Conservation (phyloP, 2,329 filamentous ascomycete species). For the Colletotrichum trifolii region DNA sequence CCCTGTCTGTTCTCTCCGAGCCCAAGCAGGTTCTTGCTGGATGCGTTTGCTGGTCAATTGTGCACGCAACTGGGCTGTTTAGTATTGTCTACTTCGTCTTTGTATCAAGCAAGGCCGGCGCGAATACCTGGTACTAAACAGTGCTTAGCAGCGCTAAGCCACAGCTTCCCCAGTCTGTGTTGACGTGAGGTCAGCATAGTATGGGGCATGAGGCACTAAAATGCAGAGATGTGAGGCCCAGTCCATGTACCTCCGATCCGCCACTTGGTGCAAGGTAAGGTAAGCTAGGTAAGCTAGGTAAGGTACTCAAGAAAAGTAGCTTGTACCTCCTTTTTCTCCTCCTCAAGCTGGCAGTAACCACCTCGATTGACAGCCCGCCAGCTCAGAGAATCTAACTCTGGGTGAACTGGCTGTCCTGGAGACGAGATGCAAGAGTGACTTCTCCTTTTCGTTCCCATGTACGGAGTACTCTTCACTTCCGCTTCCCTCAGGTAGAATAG, state of each 20-base stretch:
- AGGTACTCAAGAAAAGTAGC: no score
- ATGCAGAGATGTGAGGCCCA: no score
- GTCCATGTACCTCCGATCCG: no score
- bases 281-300: no score
- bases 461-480: conserved; percentile 1
- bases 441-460: conserved; percentile 28
- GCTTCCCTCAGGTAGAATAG: not conserved
- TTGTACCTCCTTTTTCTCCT: no score
- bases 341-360: no score
- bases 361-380: not conserved
- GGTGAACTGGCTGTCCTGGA: not conserved
- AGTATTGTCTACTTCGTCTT: conserved; percentile 30
- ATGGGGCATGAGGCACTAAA: not conserved
- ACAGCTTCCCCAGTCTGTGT: conserved; percentile 34
- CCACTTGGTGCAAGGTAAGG: no score
- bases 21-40: not conserved
- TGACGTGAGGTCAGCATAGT: conserved; percentile 28
- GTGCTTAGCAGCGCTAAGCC: conserved; percentile 34
- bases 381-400: not conserved
- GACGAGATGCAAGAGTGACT: conserved; percentile 29
- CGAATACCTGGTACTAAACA: conserved; percentile 20
- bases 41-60: not conserved
- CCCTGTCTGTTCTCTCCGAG: not conserved
- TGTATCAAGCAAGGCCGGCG: conserved; percentile 18
- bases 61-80: not conserved